phyloP scores from a whole-genome alignment of 169 alveolate species.

The Ichthyophthirius multifiliis region DNA sequence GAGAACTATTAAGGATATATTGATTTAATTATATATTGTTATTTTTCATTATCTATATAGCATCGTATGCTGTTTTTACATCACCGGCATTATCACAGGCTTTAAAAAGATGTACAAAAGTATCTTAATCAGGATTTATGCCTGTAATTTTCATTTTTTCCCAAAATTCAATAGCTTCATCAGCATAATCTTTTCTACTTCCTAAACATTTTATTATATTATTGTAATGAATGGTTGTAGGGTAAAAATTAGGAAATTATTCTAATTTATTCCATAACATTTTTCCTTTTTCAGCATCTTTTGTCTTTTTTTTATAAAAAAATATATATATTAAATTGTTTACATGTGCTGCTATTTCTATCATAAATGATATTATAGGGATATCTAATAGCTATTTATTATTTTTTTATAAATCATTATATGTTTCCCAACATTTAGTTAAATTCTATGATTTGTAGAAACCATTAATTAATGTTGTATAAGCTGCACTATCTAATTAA shows the following conservation, averaged over 20 bases:
- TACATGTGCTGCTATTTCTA: conserved; percentile 48
- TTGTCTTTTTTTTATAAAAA: conserved; percentile 1
- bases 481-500: conserved; percentile 36
- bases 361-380: conserved; percentile 39
- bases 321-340: background rate
- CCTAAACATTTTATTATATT: conserved; percentile 53
- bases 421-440: conserved; percentile 51
- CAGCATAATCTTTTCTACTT: conserved; percentile 54
- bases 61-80: conserved; percentile 39
- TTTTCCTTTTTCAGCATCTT: conserved; percentile 52
- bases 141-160: conserved; percentile 37
- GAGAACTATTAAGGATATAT: conserved; percentile 33
- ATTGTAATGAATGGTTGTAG: conserved; percentile 43
- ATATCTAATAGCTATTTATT: conserved; percentile 7
- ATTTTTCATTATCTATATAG: conserved; percentile 41
- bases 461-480: conserved; percentile 55
- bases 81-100: conserved; percentile 66
- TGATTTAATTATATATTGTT: conserved; percentile 34
- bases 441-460: conserved; percentile 24
- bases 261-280: conserved; percentile 31
- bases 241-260: conserved; percentile 32
- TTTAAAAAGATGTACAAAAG: conserved; percentile 52
- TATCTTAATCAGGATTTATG: conserved; percentile 48
- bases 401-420: conserved; percentile 12
- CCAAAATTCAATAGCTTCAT: conserved; percentile 52